Evolutionary conservation across 768 basidiomycete genomes (phyloP), one percentile per base, ranked within the genome.

Genomic region (Hericium rajendrae): DNA sequence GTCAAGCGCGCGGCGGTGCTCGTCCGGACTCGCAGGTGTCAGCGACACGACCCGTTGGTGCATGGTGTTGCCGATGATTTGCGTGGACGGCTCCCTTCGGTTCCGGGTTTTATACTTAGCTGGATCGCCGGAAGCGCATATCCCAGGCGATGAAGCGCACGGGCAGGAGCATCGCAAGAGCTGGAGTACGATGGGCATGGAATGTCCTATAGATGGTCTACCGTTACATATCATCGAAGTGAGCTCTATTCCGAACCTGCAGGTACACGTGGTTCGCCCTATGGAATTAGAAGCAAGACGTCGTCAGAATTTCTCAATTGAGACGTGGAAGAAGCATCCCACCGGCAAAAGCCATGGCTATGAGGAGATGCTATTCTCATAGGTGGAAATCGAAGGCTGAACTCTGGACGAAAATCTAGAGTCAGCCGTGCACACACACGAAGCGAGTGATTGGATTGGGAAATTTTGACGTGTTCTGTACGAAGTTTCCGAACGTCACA

Each of bases 1-100:
- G 40, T 77, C 72, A 57, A 82, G 67, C 8, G 80, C 79, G 46
- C 72, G 74, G 32, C 76, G 72, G 58, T 78, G 71, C 54, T 82
- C 80, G 4, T 72, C 66, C 48, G 76, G 73, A 16, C 71, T 75
- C 15, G 79, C 78, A 9, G 74, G 70, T 49, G 73, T 67, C 54
- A 81, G 72, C 43, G 73, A 68, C 55, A 82, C 71, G 59, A 76
- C 68, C 40, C 59, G 61, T n/a, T 64, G 60, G 58, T 62, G 59
- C 66, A 65, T 61, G 38, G 57, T 51, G 8, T 26, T 26, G 26
- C 15, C 15, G 28, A 20, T 16, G 26, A 26, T 24, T 26, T n/a
- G n/a, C 15, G n/a, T 16, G 16, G 6, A 46, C 20, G 32, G 9
- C 5, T 32, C 6, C 32, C 32, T 32, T 32, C 32, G 32, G 32